These are phyloP conservation scores for Leptographium lundbergii DNA, from an alignment of 2,329 filamentous ascomycete genomes.

Conservation along the genomic window DNA sequence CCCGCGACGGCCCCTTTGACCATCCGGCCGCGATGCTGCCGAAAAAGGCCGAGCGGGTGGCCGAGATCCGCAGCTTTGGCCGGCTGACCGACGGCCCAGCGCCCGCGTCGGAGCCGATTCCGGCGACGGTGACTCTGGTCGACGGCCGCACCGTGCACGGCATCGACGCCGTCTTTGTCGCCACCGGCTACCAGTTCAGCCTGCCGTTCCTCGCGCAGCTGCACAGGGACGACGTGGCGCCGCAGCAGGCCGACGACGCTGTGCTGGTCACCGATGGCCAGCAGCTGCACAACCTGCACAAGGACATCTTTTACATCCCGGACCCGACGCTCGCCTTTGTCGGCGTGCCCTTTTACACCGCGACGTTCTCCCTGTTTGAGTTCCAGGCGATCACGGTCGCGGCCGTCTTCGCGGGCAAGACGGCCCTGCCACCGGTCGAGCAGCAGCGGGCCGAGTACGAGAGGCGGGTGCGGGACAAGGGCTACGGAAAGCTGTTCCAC, in stretches of 20 bases:
- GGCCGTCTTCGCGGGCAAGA: conserved; percentile 39
- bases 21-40: conserved; percentile 41
- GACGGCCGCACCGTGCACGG: conserved; percentile 38
- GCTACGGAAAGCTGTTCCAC: conserved; percentile 25
- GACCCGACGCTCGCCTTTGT: conserved; percentile 52
- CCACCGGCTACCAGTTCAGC: conserved; percentile 45
- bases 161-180: conserved; percentile 51
- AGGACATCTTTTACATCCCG: conserved; percentile 59
- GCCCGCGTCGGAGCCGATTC: conserved; percentile 24
- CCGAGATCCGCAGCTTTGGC: conserved; percentile 34
- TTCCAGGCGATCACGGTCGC: conserved; percentile 54
- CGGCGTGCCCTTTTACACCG: conserved; percentile 52
- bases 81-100: conserved; percentile 8
- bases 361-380: conserved; percentile 58
- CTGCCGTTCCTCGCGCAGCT: conserved; percentile 44
- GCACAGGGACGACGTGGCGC: conserved; percentile 23
- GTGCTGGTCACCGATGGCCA: conserved; percentile 26
- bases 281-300: conserved; percentile 43
- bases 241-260: conserved; percentile 33
- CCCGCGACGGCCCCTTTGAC: conserved; percentile 48
- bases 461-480: conserved; percentile 17
- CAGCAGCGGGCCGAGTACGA: conserved; percentile 24
- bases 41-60: conserved; percentile 35
- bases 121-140: conserved; percentile 36
- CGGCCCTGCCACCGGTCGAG: conserved; percentile 29